phyloP scores from a whole-genome alignment of 106 monocot genomes.

The Hemerocallis citrina region DNA sequence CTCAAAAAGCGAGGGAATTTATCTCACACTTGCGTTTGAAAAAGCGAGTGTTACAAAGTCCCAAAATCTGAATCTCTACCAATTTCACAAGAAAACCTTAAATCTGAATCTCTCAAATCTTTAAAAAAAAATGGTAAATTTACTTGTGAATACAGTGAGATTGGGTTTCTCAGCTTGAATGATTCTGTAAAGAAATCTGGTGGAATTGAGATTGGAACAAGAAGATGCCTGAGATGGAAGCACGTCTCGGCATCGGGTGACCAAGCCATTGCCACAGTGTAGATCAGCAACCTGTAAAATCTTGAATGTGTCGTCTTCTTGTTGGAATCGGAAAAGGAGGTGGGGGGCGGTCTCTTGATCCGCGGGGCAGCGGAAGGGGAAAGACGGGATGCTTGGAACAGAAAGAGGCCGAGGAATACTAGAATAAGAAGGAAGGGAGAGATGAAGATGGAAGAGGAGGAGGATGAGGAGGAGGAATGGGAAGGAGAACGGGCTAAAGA shows the following conservation, averaged over 20 bases:
- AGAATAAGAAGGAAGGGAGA: slow-evolving; percentile 6
- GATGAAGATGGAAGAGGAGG: no score
- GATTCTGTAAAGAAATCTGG: slow-evolving; percentile 52
- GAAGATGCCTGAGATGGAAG: slow-evolving; percentile 10
- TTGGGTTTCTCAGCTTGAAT: slow-evolving; percentile 68
- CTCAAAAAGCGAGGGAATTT: no score
- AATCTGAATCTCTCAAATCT: no score
- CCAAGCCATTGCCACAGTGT: slow-evolving; percentile 67
- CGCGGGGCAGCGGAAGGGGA: slow-evolving; percentile 6
- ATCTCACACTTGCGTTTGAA: no score
- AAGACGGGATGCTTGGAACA: background rate
- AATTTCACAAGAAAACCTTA: no score
- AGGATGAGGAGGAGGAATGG: background rate
- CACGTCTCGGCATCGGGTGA: slow-evolving; percentile 65
- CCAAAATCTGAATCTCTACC: no score
- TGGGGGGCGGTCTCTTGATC: slow-evolving; percentile 38
- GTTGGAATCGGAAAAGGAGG: no score
- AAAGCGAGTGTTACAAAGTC: no score
- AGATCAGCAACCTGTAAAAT: slow-evolving; percentile 94
- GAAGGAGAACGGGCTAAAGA: background rate
- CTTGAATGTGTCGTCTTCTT: no score
- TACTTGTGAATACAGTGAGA: slow-evolving; percentile 82
- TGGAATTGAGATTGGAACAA: slow-evolving; percentile 83
- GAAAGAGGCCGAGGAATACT: slow-evolving; percentile 1
- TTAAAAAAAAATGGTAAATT: no score